A percentile compares a stretch with the other conserved stretches of the same genome.
Evolutionary conservation across 2,329 filamentous ascomycete species (phyloP).

Genomic region (Monilinia polystroma): DNA sequence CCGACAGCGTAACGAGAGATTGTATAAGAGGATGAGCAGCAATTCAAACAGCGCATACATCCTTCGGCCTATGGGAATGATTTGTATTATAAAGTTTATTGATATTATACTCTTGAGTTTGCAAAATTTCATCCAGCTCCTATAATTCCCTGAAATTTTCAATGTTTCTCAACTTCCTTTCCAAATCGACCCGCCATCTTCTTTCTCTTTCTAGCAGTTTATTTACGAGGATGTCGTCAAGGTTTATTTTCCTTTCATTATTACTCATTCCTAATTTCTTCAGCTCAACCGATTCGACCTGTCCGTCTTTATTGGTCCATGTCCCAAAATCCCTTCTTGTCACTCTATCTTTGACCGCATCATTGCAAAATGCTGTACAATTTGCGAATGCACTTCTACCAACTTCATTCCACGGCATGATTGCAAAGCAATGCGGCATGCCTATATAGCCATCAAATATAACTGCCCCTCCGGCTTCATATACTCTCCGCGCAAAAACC

Average conservation of each 20-base stretch:
- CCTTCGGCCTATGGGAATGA: too few species aligned
- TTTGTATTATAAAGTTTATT: too few species aligned
- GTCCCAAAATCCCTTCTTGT: not conserved
- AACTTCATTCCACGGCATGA: constrained; percentile 43
- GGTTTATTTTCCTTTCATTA: constrained; percentile 13
- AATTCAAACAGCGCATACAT: not conserved
- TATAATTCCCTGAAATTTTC: not conserved
- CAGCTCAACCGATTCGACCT: not conserved
- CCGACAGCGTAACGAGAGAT: too few species aligned
- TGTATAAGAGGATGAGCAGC: not conserved
- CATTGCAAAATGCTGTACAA: constrained; percentile 13
- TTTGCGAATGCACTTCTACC: constrained; percentile 19
- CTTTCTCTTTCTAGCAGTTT: constrained; percentile 7
- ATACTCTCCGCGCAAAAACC: constrained; percentile 57
- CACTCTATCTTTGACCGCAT: constrained; percentile 2
- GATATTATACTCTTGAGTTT: too few species aligned
- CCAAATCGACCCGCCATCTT: constrained; percentile 12
- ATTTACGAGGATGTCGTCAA: constrained; percentile 14
- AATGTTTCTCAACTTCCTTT: constrained; percentile 9
- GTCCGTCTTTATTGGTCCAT: constrained; percentile 16
- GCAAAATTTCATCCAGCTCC: too few species aligned
- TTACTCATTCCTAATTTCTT: constrained; percentile 9
- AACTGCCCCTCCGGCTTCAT: constrained; percentile 57
- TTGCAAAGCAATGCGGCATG: constrained; percentile 75
- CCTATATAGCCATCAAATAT: constrained; percentile 72